Evolutionary conservation across 257 asterid species (phyloP).

Genomic region (Nicotiana paniculata): DNA sequence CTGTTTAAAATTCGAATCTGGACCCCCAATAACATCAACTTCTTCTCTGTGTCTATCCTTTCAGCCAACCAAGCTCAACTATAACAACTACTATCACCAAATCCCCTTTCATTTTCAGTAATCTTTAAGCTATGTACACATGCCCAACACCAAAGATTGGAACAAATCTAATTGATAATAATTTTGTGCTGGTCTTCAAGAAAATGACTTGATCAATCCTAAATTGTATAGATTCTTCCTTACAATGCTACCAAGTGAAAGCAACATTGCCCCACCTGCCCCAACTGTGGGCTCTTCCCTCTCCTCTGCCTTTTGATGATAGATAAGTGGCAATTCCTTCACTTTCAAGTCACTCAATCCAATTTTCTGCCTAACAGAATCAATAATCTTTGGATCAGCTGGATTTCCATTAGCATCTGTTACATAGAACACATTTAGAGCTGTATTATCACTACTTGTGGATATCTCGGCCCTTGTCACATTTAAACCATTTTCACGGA

Average conservation of each 20-base stretch:
- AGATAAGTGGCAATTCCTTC: constrained; percentile 57
- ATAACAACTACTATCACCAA: constrained; percentile 25
- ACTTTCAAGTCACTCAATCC: constrained; percentile 67
- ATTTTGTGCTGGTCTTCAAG: constrained; percentile 21
- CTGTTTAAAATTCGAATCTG: constrained; percentile 3
- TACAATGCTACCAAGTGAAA: constrained; percentile 81
- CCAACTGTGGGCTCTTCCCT: constrained; percentile 34
- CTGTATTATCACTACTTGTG: constrained; percentile 36
- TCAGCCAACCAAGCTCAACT: constrained; percentile 22
- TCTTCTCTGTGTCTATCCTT: neutral
- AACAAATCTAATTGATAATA: constrained; percentile 14
- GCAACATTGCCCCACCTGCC: constrained; percentile 65
- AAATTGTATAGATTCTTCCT: constrained; percentile 74
- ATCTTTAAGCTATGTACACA: constrained; percentile 26
- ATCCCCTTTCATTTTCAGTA: constrained; percentile 1
- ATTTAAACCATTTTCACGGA: constrained; percentile 82
- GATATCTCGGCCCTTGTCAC: constrained; percentile 87
- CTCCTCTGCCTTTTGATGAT: constrained; percentile 42
- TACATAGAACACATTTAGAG: constrained; percentile 62
- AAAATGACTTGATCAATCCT: constrained; percentile 72
- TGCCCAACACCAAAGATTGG: constrained; percentile 13
- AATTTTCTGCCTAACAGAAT: constrained; percentile 54
- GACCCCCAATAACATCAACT: constrained; percentile 11
- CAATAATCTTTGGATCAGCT: constrained; percentile 55
- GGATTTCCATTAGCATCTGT: constrained; percentile 64